Evolutionary conservation across 805 yeast genomes (phyloP).

Genomic region (Suhomyces faveliae): DNA sequence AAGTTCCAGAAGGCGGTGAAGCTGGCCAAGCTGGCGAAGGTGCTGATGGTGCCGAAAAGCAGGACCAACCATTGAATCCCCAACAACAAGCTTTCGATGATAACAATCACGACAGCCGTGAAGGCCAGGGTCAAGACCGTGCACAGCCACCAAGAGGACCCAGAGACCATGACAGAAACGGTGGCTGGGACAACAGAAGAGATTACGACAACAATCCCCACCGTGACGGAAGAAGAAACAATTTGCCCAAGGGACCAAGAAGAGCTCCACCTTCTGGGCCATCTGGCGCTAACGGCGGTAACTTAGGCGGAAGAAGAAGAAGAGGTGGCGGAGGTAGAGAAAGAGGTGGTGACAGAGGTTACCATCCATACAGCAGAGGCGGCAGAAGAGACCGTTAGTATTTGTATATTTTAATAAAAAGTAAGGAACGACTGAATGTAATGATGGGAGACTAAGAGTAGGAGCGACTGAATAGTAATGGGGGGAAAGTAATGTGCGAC

Average conservation of each 20-base stretch:
- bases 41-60: slow-evolving; percentile 22
- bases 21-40: slow-evolving; percentile 17
- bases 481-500: too few species aligned
- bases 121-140: slow-evolving; percentile 15
- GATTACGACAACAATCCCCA: slow-evolving; percentile 16
- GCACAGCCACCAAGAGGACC: slow-evolving; percentile 14
- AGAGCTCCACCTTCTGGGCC: slow-evolving; percentile 42
- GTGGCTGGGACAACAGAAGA: slow-evolving; percentile 18
- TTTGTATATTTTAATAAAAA: background rate
- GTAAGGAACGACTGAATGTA: too few species aligned
- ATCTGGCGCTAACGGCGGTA: slow-evolving; percentile 30
- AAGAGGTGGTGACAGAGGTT: slow-evolving; percentile 26
- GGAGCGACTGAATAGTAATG: too few species aligned
- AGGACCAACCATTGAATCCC: slow-evolving; percentile 42
- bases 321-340: slow-evolving; percentile 23
- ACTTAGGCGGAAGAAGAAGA: slow-evolving; percentile 30
- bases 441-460: too few species aligned
- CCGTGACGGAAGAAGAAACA: slow-evolving; percentile 28
- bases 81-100: slow-evolving; percentile 31
- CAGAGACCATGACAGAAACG: slow-evolving; percentile 16
- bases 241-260: slow-evolving; percentile 54
- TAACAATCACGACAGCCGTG: slow-evolving; percentile 19
- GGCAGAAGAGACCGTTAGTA: slow-evolving; percentile 13
- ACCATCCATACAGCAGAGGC: slow-evolving; percentile 47
- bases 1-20: slow-evolving; percentile 14